phyloP scores from a whole-genome alignment of 2,329 filamentous ascomycete genomes.

The Pseudonectria buxi region DNA sequence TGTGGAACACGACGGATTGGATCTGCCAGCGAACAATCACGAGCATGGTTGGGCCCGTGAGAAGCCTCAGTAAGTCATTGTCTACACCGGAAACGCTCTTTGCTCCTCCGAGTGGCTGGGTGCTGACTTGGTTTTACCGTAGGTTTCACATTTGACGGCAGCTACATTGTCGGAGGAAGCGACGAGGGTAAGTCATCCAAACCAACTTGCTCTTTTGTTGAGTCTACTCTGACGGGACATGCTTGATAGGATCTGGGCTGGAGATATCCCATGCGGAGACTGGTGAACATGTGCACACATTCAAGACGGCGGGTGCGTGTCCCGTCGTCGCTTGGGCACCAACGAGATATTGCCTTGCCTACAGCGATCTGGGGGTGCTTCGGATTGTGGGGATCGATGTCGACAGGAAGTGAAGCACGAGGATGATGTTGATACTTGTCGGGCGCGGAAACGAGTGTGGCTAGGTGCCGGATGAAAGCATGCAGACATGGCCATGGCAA shows the following conservation, averaged over 20 bases:
- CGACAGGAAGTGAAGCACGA: slow-evolving; percentile 27
- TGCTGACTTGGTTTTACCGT: background rate
- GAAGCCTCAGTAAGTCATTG: slow-evolving; percentile 52
- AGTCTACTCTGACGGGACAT: background rate
- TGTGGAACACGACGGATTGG: slow-evolving; percentile 76
- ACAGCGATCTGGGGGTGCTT: slow-evolving; percentile 61
- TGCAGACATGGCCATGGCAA: too few species aligned
- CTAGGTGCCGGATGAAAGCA: too few species aligned
- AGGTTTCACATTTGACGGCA: slow-evolving; percentile 75
- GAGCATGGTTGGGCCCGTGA: slow-evolving; percentile 61
- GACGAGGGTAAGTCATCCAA: slow-evolving; percentile 52
- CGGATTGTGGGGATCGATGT: slow-evolving; percentile 60
- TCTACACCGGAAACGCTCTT: too few species aligned
- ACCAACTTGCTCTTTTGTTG: slow-evolving; percentile 2
- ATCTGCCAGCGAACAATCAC: slow-evolving; percentile 66
- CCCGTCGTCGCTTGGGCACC: slow-evolving; percentile 72
- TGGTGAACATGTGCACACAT: slow-evolving; percentile 63
- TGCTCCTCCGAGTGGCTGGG: too few species aligned
- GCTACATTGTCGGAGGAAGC: slow-evolving; percentile 65
- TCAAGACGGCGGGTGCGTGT: slow-evolving; percentile 60
- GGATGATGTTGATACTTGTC: too few species aligned
- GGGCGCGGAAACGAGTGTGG: too few species aligned
- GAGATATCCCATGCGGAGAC: slow-evolving; percentile 68
- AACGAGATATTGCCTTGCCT: slow-evolving; percentile 65
- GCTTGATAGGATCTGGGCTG: slow-evolving; percentile 46